phyloP scores from a whole-genome alignment of 2,329 filamentous ascomycete genomes.

The Fusarium lyarnte region DNA sequence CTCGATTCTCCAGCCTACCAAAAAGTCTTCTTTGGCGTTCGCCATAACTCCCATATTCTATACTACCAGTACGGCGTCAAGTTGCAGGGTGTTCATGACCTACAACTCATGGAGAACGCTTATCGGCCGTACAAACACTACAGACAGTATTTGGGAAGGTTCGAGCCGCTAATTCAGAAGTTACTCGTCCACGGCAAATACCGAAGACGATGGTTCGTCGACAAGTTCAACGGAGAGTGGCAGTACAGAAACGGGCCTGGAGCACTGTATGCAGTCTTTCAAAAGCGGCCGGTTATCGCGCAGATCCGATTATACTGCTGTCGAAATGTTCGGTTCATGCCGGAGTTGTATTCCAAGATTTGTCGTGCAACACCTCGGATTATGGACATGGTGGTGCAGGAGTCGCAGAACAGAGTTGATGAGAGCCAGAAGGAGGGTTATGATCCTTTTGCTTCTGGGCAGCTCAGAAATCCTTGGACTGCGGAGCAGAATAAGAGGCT shows the following conservation, averaged over 20 bases:
- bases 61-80: background rate
- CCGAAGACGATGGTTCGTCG: background rate
- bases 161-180: background rate
- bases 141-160: fast-evolving
- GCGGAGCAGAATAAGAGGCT: background rate
- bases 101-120: background rate
- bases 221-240: background rate
- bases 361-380: background rate
- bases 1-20: background rate
- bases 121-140: fast-evolving
- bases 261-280: fast-evolving
- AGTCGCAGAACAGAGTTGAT: background rate
- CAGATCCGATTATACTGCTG: background rate
- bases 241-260: fast-evolving
- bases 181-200: fast-evolving
- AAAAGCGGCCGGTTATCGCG: fast-evolving
- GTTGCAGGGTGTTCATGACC: background rate
- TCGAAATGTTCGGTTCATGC: background rate
- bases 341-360: background rate
- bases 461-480: background rate
- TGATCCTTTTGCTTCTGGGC: background rate
- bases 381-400: background rate
- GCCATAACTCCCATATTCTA: fast-evolving
- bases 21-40: background rate
- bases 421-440: background rate